Evolutionary conservation across 306 rosid genomes (phyloP).

Genomic region (Comarum palustre): DNA sequence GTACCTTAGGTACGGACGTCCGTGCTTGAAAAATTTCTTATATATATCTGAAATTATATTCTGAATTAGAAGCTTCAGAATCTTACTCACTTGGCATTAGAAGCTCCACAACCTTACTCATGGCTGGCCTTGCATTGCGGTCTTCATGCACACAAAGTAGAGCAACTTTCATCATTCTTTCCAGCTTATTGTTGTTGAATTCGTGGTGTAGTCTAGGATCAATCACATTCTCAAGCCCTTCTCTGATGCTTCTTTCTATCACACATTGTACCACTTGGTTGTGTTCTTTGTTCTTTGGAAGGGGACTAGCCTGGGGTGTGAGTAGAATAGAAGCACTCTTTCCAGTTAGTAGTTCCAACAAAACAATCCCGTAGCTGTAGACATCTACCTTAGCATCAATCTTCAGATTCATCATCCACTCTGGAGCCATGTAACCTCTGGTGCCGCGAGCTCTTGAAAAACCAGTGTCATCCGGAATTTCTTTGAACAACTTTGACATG

Average conservation of each 20-base stretch:
- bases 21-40: no score
- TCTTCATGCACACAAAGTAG: constrained; percentile 34
- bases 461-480: constrained; percentile 22
- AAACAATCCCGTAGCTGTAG: constrained; percentile 44
- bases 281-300: not conserved
- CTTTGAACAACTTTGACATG: constrained; percentile 41
- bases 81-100: constrained; percentile 33
- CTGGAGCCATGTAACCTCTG: constrained; percentile 44
- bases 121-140: constrained; percentile 35
- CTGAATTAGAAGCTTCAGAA: constrained; percentile 27
- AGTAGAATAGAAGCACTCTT: constrained; percentile 25
- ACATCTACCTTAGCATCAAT: constrained; percentile 45
- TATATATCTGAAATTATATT: no score
- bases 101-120: constrained; percentile 44
- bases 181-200: constrained; percentile 14
- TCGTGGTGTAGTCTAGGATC: constrained; percentile 27
- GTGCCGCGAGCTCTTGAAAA: constrained; percentile 40
- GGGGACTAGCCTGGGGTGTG: not conserved
- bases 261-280: constrained; percentile 32
- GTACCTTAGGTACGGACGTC: no score
- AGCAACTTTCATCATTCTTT: constrained; percentile 30
- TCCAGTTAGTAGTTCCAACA: constrained; percentile 40
- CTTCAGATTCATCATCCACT: constrained; percentile 44
- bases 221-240: constrained; percentile 26
- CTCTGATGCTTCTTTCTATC: constrained; percentile 12